Base-by-base conservation (phyloP, 371 early-diverging fungal genomes). In the Rhizopus arrhizus region DNA sequence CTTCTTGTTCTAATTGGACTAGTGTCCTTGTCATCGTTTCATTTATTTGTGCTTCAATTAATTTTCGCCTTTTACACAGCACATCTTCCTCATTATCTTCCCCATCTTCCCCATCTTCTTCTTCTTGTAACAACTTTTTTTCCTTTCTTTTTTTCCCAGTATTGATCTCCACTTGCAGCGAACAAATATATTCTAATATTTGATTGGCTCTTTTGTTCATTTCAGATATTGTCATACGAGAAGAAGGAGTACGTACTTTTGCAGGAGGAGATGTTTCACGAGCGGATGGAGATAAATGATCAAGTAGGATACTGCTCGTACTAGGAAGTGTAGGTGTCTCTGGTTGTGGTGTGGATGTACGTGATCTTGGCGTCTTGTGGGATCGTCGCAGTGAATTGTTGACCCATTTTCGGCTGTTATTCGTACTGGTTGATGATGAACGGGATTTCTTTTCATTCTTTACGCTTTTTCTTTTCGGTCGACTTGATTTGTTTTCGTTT, bases 191-290 rank as follows among this genome's bases (percentile, higher is more conserved):
- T 45, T 86, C 83, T 36, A 83, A 63, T 29, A 86, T 68, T 31
- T 80, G 81, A 56, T 81, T 80, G 32, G 81, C 75, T 36, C 86
- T 77, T 64, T 76, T 75, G 58, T 69, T 81, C 86, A 84, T 86
- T 51, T 86, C 84, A 33, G 66, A 61, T 11, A 86, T 61, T 8
- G 77, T 72, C 71, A 80, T 75, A 35, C 70, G 62, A 34, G 81
- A 61, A 43, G 78, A 68, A 3, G 84, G 82, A 35, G 71, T 65
- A 45, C 82, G 77, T 22, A 79, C 62, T 51, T 72, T 77, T 28
- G 78, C 69, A 10, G 85, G 80, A 2, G 78, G 74, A 1, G 68
- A 58, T 11, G 59, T 35, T 46, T 66, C 69, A 49, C 69, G 64
- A 15, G 65, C 62, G 28, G 48, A 54, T 16, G 42, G 53, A 9